Evolutionary conservation across 805 yeast species (phyloP).

Genomic region (Candida peoriensis): DNA sequence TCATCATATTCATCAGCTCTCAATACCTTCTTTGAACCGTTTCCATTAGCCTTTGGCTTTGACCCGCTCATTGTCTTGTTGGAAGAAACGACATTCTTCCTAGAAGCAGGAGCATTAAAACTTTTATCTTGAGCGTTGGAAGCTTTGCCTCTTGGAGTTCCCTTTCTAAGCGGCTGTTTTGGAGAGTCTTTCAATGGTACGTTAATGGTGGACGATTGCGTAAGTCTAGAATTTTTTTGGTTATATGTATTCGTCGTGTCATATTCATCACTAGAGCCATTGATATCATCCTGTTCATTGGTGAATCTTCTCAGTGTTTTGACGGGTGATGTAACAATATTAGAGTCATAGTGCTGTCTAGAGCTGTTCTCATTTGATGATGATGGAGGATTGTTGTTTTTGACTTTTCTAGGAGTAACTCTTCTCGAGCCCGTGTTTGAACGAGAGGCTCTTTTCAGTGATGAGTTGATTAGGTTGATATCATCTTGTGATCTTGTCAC

Average conservation of each 20-base stretch:
- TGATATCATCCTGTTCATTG: neutral
- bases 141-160: constrained; percentile 15
- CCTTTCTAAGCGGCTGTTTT: constrained; percentile 17
- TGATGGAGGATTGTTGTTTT: neutral
- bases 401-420: neutral
- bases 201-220: constrained; percentile 6
- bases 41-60: neutral
- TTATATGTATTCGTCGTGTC: constrained; percentile 8
- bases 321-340: constrained; percentile 21
- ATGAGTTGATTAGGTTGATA: constrained; percentile 1
- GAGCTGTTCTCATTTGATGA: too few relatives aligned
- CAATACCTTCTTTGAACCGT: neutral
- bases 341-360: constrained; percentile 15
- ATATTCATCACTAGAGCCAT: constrained; percentile 12
- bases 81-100: neutral
- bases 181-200: constrained; percentile 20
- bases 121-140: constrained; percentile 2
- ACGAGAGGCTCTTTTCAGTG: constrained; percentile 3
- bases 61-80: neutral
- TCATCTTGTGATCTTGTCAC: constrained; percentile 2
- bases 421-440: constrained; percentile 3
- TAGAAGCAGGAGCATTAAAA: neutral
- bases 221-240: neutral
- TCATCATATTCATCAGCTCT: neutral
- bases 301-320: constrained; percentile 15